Conservation (phyloP, 2,329 filamentous ascomycete genomes). For the Macrophomina phaseolina region DNA sequence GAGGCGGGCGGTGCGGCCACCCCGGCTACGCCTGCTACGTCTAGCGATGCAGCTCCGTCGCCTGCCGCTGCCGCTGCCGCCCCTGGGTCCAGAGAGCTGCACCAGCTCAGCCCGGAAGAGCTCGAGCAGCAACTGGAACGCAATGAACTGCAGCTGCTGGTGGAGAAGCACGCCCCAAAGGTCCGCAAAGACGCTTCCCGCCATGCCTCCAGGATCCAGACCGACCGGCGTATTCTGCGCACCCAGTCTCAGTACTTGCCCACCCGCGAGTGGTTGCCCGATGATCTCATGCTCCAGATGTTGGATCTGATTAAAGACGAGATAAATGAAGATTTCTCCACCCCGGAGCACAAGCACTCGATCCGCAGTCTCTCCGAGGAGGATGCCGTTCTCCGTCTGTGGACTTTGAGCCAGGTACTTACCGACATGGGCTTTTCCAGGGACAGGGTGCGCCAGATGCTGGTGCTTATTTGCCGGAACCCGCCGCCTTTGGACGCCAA, state of each 20-base stretch:
- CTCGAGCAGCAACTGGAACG: slow-evolving; percentile 88
- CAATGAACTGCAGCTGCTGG: slow-evolving; percentile 83
- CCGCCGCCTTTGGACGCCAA: slow-evolving; percentile 62
- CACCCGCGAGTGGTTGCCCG: slow-evolving; percentile 78
- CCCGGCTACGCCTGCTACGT: slow-evolving; percentile 18
- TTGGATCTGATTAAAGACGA: slow-evolving; percentile 75
- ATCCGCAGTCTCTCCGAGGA: slow-evolving; percentile 68
- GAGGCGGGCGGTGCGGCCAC: slow-evolving; percentile 28
- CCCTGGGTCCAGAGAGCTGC: slow-evolving; percentile 42
- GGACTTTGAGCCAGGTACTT: slow-evolving; percentile 81
- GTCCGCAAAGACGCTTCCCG: slow-evolving; percentile 79
- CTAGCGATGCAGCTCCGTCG: slow-evolving; percentile 22
- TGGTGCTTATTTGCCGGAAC: slow-evolving; percentile 71
- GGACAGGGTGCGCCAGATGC: slow-evolving; percentile 65
- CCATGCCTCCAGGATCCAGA: slow-evolving; percentile 79
- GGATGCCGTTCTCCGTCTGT: slow-evolving; percentile 78
- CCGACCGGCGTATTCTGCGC: slow-evolving; percentile 81
- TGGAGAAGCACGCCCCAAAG: slow-evolving; percentile 83
- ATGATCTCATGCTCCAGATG: slow-evolving; percentile 78
- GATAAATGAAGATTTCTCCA: slow-evolving; percentile 46
- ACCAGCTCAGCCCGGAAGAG: slow-evolving; percentile 78
- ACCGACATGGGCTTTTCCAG: slow-evolving; percentile 70
- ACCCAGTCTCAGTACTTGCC: slow-evolving; percentile 76
- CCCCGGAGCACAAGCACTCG: slow-evolving; percentile 34
- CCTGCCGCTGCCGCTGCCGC: slow-evolving; percentile 33